Conservation (phyloP, 1,284 basidiomycete species). For the Puccinia horiana region DNA sequence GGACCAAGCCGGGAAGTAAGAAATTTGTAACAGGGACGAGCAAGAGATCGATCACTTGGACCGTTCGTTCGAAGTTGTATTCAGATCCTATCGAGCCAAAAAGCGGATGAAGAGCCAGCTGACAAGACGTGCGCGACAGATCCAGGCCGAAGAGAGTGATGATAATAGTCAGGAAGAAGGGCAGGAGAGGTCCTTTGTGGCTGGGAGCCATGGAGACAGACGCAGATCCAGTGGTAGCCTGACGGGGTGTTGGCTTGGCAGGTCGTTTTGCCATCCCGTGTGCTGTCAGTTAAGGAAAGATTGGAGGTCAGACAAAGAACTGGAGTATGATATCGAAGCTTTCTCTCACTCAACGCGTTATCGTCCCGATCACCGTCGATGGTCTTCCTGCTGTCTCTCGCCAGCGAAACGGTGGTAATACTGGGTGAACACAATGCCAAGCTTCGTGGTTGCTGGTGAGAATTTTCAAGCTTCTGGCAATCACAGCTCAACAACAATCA, state of each 20-base stretch:
- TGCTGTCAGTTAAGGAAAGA: background rate
- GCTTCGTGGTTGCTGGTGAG: background rate
- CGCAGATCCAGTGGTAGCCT: background rate
- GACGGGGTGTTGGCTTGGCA: background rate
- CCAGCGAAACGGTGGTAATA: background rate
- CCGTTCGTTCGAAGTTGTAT: background rate
- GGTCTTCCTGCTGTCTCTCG: background rate
- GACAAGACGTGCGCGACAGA: background rate
- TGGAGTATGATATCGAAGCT: background rate
- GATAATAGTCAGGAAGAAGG: background rate
- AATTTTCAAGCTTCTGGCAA: background rate
- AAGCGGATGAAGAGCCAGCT: slow-evolving; percentile 25
- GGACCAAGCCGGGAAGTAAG: background rate
- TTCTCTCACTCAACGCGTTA: no score
- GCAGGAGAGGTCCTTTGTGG: background rate
- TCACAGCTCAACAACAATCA: no score
- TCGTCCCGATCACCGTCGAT: no score
- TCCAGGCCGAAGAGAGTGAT: slow-evolving; percentile 15
- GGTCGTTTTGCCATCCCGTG: background rate
- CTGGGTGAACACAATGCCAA: no score
- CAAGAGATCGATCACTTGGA: slow-evolving; percentile 21
- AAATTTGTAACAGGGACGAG: slow-evolving; percentile 5
- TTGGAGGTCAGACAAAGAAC: background rate
- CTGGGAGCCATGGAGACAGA: background rate
- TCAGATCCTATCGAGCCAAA: slow-evolving; percentile 32